These are phyloP conservation scores for Pythium folliculosum DNA, from an alignment of 352 stramenopile genomes.

Conservation along the genomic window DNA sequence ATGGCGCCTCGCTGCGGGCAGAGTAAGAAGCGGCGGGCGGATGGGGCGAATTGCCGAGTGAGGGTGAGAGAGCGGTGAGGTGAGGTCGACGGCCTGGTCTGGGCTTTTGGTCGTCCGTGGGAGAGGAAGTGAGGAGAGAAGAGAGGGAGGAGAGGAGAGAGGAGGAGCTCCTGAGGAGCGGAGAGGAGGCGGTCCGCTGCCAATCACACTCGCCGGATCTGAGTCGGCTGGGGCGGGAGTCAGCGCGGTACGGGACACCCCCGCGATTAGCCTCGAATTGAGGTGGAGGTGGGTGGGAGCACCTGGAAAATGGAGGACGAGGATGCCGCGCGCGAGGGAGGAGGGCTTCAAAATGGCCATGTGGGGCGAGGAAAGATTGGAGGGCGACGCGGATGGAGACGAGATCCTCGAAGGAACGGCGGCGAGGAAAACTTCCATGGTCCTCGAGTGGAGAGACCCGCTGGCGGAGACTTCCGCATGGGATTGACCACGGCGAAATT, in stretches of 20 bases:
- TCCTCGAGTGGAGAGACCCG: slow-evolving; percentile 9
- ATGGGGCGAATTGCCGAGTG: slow-evolving; percentile 22
- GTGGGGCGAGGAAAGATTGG: background rate
- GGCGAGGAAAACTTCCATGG: slow-evolving; percentile 6
- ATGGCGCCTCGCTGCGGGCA: slow-evolving; percentile 25
- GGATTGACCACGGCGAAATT: background rate
- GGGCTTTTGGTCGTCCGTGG: background rate
- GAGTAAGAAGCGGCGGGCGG: slow-evolving; percentile 5
- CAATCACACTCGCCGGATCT: slow-evolving; percentile 20
- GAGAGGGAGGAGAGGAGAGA: slow-evolving; percentile 14
- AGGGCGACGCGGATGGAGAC: background rate
- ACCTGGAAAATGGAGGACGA: slow-evolving; percentile 1
- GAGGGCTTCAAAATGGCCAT: slow-evolving; percentile 20
- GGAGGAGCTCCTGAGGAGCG: background rate
- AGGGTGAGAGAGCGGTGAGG: background rate
- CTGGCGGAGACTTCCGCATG: background rate
- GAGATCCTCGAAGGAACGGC: background rate
- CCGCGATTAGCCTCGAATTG: slow-evolving; percentile 22
- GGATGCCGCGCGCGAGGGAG: background rate
- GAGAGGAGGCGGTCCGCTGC: slow-evolving; percentile 18
- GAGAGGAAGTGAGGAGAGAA: slow-evolving; percentile 13
- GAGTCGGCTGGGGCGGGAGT: slow-evolving; percentile 16
- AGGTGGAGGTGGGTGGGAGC: background rate
- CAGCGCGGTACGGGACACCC: slow-evolving; percentile 16
- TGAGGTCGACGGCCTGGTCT: background rate